Evolutionary conservation across 192 early-diverging fungal genomes (phyloP).

Genomic region (Umbelopsis vinacea): DNA sequence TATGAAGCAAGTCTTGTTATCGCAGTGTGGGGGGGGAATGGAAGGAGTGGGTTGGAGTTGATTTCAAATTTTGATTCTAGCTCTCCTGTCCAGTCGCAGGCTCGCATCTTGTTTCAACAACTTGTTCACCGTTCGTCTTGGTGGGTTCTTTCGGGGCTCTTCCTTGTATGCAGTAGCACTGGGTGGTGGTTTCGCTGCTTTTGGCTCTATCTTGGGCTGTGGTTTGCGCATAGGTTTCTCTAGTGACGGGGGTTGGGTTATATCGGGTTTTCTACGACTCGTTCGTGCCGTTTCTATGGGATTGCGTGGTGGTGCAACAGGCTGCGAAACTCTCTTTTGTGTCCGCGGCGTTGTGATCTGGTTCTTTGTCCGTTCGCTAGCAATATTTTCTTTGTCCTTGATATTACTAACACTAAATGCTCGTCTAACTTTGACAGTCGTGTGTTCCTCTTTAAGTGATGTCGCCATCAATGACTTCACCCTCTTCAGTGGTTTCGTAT

Average conservation of each 20-base stretch:
- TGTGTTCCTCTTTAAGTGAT: neutral
- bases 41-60: too few species aligned
- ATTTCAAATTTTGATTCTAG: neutral
- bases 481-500: neutral
- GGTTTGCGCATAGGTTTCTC: neutral
- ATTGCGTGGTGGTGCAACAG: neutral
- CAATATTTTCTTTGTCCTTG: neutral
- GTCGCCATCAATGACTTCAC: slow-evolving; percentile 13
- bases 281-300: neutral
- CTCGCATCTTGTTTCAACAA: slow-evolving; percentile 2
- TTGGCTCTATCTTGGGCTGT: neutral
- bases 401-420: slow-evolving; percentile 2
- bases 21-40: too few species aligned
- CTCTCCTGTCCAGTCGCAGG: neutral
- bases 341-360: neutral
- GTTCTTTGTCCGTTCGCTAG: neutral
- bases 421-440: neutral
- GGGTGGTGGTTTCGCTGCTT: neutral
- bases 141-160: neutral
- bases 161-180: neutral
- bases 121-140: neutral
- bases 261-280: neutral
- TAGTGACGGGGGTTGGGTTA: neutral
- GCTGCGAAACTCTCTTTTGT: neutral
- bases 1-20: too few species aligned